Evolutionary conservation across 2,329 filamentous ascomycete genomes (phyloP), one percentile per base, ranked within the genome.

Genomic region (Sporothrix dimorphospora): DNA sequence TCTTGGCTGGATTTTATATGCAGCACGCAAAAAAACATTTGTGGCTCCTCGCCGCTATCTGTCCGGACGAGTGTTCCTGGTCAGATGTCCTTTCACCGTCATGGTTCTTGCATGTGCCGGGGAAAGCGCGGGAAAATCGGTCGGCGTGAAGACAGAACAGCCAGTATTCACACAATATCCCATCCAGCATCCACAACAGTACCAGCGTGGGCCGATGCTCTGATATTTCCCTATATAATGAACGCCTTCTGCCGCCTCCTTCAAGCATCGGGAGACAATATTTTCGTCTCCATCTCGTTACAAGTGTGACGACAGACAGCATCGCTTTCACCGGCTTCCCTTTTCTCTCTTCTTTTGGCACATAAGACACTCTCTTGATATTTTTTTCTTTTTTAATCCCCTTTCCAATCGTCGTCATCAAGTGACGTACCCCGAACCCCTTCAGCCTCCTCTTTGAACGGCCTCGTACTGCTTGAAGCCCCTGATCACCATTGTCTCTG

Each of bases 251-350:
- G 30, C 49, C 34, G 49, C 27, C 65, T 38, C 11, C 21, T 7
- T 57, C 49, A 38, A 42, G 66, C 66, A 69, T 51, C 38, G 24
- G 61, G 24, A 61, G 24, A 70, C 24, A 42, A 47, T 16, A 38
- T 69, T 2, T 24, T 16, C 27, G 14, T 27, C 34, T n/a, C 34
- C 66, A 38, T 53, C 34, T 21, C 45, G 47, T 53, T 55, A 30
- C n/a, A 45, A 55, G 49, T 42, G 47, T 69, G n/a, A 42, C 65
- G 67, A 53, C 67, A 42, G 12, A 47, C 38, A 21, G 16, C 53
- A 30, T 47, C 9, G 14, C 24, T 0, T 34, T n/a, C 45, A 34
- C 42, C 9, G 2, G 21, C 45, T 47, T 34, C 53, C n/a, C 30
- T 70, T 38, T 16, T 47, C 19, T 34, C 49, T 30, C 11, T 45